Evolutionary conservation across 495 filamentous ascomycete genomes (phyloP).

Genomic region (Parathielavia appendiculata): DNA sequence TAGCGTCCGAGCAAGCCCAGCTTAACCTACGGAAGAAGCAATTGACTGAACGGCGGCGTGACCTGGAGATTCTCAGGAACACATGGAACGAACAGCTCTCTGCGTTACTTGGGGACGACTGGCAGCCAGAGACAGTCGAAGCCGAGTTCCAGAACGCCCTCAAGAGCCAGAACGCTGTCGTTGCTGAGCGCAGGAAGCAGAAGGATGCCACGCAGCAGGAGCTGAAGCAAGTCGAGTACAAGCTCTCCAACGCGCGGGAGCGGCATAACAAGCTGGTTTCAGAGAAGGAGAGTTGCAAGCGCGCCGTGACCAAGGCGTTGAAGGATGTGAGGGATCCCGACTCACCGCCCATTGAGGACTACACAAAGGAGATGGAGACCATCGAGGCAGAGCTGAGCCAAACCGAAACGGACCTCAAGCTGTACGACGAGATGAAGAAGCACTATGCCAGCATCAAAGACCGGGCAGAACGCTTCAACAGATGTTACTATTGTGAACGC

Average conservation of each 20-base stretch:
- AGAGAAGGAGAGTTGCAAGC: constrained; percentile 57
- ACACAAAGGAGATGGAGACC: constrained; percentile 36
- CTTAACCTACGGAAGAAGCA: constrained; percentile 75
- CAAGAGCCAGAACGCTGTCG: constrained; percentile 47
- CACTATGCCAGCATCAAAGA: constrained; percentile 61
- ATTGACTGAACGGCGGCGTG: constrained; percentile 60
- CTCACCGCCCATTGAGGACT: constrained; percentile 36
- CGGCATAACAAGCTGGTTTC: constrained; percentile 58
- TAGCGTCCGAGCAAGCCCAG: constrained; percentile 71
- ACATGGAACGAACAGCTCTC: constrained; percentile 68
- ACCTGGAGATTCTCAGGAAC: constrained; percentile 67
- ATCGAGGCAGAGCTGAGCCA: constrained; percentile 57
- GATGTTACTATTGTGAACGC: constrained; percentile 66
- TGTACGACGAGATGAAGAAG: constrained; percentile 54
- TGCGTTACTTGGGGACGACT: constrained; percentile 54
- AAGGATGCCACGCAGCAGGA: constrained; percentile 67
- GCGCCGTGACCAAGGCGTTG: constrained; percentile 40
- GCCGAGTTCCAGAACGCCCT: constrained; percentile 62
- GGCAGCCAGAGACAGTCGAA: constrained; percentile 67
- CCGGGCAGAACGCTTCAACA: constrained; percentile 53
- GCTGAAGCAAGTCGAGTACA: constrained; percentile 71
- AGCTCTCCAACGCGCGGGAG: constrained; percentile 58
- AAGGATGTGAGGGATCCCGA: constrained; percentile 31
- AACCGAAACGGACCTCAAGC: constrained; percentile 57
- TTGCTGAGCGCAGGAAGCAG: constrained; percentile 56